Conservation (phyloP, 1,284 basidiomycete genomes). For the Somion occarium region DNA sequence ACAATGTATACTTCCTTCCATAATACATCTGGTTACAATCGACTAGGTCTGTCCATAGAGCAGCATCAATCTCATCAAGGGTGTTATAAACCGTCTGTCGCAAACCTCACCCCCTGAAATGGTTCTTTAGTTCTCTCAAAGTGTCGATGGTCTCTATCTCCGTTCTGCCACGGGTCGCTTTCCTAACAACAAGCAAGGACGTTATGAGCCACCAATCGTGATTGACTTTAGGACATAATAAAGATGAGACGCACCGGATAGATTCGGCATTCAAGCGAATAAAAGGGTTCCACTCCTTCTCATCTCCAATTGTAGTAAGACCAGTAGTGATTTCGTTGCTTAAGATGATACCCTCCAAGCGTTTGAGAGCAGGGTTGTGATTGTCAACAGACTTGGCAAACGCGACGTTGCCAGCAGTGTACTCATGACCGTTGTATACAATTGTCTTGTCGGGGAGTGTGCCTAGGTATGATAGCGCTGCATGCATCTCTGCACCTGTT, state of each 20-base stretch:
- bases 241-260: constrained; percentile 44
- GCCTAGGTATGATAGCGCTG: constrained; percentile 71
- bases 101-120: constrained; percentile 48
- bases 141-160: constrained; percentile 63
- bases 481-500: constrained; percentile 80
- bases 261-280: constrained; percentile 62
- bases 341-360: constrained; percentile 49
- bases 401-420: constrained; percentile 66
- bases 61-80: neutral
- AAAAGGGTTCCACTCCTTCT: constrained; percentile 85
- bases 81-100: neutral
- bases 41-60: neutral
- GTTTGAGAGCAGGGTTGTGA: constrained; percentile 47
- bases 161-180: constrained; percentile 44
- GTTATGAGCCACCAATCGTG: no score
- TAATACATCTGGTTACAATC: neutral
- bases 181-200: constrained; percentile 26
- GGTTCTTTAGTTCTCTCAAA: constrained; percentile 83
- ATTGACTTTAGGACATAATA: no score
- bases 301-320: constrained; percentile 79
- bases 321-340: constrained; percentile 63
- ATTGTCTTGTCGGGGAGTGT: constrained; percentile 78
- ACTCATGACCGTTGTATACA: constrained; percentile 92
- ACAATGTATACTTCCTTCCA: neutral
- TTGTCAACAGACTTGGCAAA: constrained; percentile 71